These are phyloP conservation scores for Vigna trinervia DNA, from an alignment of 306 rosid genomes.

Conservation along the genomic window DNA sequence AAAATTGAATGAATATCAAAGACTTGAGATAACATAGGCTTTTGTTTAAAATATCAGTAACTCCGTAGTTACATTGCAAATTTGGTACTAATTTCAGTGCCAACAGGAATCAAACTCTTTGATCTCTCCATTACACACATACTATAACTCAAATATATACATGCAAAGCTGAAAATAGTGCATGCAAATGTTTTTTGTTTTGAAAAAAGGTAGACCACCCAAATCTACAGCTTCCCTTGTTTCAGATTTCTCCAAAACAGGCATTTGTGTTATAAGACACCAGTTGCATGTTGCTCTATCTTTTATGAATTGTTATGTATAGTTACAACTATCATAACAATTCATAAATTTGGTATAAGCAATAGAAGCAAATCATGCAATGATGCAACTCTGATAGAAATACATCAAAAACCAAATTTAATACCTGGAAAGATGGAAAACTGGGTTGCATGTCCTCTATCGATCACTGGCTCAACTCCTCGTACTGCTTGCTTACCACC, in stretches of 20 bases:
- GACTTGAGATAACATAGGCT: background rate
- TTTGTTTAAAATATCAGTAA: background rate
- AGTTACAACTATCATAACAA: background rate
- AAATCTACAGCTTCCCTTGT: background rate
- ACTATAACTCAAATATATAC: background rate
- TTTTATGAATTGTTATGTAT: background rate
- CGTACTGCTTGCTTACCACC: constrained; percentile 45
- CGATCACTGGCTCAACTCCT: constrained; percentile 51
- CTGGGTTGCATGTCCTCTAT: constrained; percentile 59
- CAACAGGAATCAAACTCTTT: background rate
- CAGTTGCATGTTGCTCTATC: background rate
- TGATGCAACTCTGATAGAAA: too few species aligned
- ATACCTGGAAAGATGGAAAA: constrained; percentile 75
- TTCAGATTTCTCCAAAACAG: background rate
- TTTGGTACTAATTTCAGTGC: background rate
- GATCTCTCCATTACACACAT: background rate
- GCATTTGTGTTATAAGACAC: background rate
- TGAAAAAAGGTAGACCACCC: background rate
- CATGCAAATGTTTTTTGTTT: background rate
- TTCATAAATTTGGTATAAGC: background rate
- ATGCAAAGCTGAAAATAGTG: background rate
- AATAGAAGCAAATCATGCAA: constrained; percentile 2
- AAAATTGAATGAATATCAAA: background rate
- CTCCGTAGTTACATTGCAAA: background rate
- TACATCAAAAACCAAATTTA: background rate